A percentile compares a stretch with the other conserved stretches of the same genome.
Evolutionary conservation across 78 protist genomes (phyloP).

Genomic region (Dictyostelium firmibasis): DNA sequence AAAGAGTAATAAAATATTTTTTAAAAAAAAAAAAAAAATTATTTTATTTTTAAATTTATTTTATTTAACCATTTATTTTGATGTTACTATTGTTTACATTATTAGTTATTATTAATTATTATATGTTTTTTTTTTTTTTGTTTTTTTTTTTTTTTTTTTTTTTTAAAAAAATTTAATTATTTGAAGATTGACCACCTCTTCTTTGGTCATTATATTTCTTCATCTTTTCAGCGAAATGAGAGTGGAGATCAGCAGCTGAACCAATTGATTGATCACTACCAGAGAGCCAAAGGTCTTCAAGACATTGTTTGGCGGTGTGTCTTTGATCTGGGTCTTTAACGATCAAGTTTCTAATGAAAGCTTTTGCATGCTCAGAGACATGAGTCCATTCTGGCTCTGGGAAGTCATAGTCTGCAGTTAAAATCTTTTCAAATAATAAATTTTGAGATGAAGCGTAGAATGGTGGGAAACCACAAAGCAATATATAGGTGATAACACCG

Average conservation of each 20-base stretch:
- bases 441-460: constrained; percentile 79
- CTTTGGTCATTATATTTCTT: constrained; percentile 82
- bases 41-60: neutral
- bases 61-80: neutral
- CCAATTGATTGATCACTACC: constrained; percentile 39
- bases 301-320: constrained; percentile 72
- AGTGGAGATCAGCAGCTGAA: constrained; percentile 37
- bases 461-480: constrained; percentile 88
- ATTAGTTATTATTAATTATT: neutral
- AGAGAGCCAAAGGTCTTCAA: constrained; percentile 78
- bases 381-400: constrained; percentile 85
- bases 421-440: constrained; percentile 80
- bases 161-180: neutral
- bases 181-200: constrained; percentile 59
- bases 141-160: neutral
- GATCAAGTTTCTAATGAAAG: constrained; percentile 70
- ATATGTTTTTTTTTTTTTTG: neutral
- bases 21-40: neutral
- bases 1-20: neutral
- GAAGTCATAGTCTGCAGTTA: constrained; percentile 84
- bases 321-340: constrained; percentile 84
- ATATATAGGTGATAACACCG: constrained; percentile 87
- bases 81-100: neutral
- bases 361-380: constrained; percentile 76
- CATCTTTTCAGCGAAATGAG: constrained; percentile 79